Evolutionary conservation across 2,329 filamentous ascomycete species (phyloP), one percentile per base, ranked within the genome.

Genomic region (Trichoderma semiorbis): DNA sequence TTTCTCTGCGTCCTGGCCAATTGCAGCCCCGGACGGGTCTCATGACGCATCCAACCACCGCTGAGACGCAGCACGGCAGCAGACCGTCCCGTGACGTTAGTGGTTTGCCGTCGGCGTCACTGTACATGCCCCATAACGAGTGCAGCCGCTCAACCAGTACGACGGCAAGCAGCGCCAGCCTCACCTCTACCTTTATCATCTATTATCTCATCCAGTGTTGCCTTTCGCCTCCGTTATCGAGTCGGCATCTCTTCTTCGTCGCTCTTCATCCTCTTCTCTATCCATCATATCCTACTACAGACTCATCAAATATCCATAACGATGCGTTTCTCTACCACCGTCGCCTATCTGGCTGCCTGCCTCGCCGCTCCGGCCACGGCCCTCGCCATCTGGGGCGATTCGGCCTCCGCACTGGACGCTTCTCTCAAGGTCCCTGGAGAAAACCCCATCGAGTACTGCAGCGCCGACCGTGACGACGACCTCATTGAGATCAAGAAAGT

Each of bases 401-500:
- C 67, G 8, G 78, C 66, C 76, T 75, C 71, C 80, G 73, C 36
- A 74, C 80, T 82, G 72, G 85, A 83, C 74, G 81, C 80, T 78
- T 84, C 88, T 60, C 85, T 88, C 80, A 87, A 90, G 75, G 92
- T 98, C 18, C 91, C 93, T 1, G 95, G 96, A 80, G 86, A 95
- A 65, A 97, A 95, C 79, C 95, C 96, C 34, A 87, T 99, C 72
- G 85, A 90, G 78, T 93, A 92, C 83, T 99, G 96, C 80, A 78
- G 81, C 75, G 83, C 84, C 72, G 87, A 93, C 74, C 92, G 93
- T 72, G 82, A 83, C 63, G 81, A 89, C 66, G 90, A 98, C 80
- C 87, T 95, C 71, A 85, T 98, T 76, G 83, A 85, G 57, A 94
- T 99, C 78, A 85, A 94, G 74, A 88, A 88, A 61, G 94, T 98